Base-by-base conservation (phyloP, 2,329 filamentous ascomycete species). In the Meredithiella fracta region DNA sequence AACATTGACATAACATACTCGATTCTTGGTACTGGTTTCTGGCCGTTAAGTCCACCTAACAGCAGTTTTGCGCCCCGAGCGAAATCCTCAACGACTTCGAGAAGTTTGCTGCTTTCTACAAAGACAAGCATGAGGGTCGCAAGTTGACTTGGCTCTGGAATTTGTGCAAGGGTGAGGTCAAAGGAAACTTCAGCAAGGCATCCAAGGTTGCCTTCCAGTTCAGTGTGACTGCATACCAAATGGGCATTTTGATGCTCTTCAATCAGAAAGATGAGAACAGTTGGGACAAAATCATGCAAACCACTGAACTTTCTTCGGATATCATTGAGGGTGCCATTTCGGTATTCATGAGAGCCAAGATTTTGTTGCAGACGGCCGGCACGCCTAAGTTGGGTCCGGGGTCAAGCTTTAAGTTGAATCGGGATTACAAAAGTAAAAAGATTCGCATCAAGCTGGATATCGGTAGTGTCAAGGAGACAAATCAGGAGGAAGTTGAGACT, bases 61-160 rank as follows among this genome's bases (percentile, higher is more conserved):
- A 96, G 91, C 1, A 82, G 86, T 7, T 98, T 98, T 69, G 84
- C 83, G 51, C 87, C 92, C 92, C 92, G 1, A 75, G 80, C 9
- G 86, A 91, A 64, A 88, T 98, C 60, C 79, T 84, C 59, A 82
- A 84, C 62, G 92, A 94, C 20, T 88, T 91, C 61, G 89, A 97
- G 64, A 83, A 87, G 22, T 98, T 98, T 68, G 77, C 82, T 29
- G 82, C 78, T 31, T 98, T 94, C 68, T 98, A 98, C 74, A 89
- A 86, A 70, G 83, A 90, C 68, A 98, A 97, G 76, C 92, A 98
- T 67, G 92, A 85, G 62, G 92, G 92, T 37, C 86, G 92, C 59
- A 98, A 97, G 72, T 76, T 98, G 40, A 95, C 91, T 6, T 98
- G 92, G 92, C 70, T 98, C 57, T 98, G 92, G 92, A 89, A 97